Evolutionary conservation across 2,329 filamentous ascomycete genomes (phyloP), one percentile per base, ranked within the genome.

Genomic region (Geosmithia morbida): DNA sequence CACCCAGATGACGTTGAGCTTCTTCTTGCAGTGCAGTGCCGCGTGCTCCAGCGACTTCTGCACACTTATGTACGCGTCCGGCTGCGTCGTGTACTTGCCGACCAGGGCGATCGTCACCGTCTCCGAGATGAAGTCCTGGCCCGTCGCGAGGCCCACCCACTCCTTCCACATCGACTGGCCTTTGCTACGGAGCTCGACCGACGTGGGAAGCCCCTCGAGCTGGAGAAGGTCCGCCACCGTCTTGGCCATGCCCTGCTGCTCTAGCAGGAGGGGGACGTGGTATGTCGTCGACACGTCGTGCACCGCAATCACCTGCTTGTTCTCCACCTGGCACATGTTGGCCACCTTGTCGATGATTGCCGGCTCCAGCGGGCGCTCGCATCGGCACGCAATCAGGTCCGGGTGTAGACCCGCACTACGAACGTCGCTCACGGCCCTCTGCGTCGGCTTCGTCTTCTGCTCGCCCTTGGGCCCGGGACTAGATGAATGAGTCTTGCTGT

Each of bases 361-460:
- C 39, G 79, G 71, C 44, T 87, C 82, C 7, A 97, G 77, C 13
- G 82, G 76, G 46, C 75, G 73, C 58, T 90, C 83, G 63, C 90
- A 97, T 47, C 92, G 86, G 62, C 92, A 97, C 14, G 90, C 92
- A 66, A 97, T 92, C 61, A 92, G 60, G 56, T 85, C 81, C 2
- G 82, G 83, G 50, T 72, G 77, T 48, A 87, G 66, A 59, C 88
- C 88, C 52, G 85, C 83, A 59, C 85, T 89, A 52, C 90, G 83
- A 51, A 89, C 81, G 56, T 85, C 79, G 59, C 83, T 83, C 57
- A 97, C 87, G 22, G 90, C 87, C 57, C 87, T 80, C 64, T 98
- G 92, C 0, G 92, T 98, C 0, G 92, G 92, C 69, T 97, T 97
- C 10, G 89, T 97, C 77, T 97, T 97, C 65, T 94, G 81, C 70